A percentile compares a stretch with the other conserved stretches of the same genome.
phyloP scores from a whole-genome alignment of 2,329 filamentous ascomycete genomes.

The Fusarium albosuccineum region DNA sequence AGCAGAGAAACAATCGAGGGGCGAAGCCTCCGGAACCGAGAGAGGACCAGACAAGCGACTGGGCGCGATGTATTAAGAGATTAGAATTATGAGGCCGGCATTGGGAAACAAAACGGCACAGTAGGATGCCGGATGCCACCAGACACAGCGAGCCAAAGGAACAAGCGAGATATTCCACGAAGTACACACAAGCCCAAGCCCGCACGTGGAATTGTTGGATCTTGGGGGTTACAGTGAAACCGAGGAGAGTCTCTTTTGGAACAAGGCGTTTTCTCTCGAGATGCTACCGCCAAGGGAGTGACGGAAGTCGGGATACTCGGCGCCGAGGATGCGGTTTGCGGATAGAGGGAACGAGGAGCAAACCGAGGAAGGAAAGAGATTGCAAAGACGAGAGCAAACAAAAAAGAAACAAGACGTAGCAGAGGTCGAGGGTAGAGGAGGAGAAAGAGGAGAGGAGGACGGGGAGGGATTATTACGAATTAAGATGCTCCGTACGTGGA shows the following conservation, averaged over 20 bases:
- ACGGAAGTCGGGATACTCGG: slow-evolving; percentile 27
- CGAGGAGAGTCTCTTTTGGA: slow-evolving; percentile 30
- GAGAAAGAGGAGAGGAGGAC: slow-evolving; percentile 21
- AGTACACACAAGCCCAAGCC: slow-evolving; percentile 27
- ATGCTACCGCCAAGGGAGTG: slow-evolving; percentile 10
- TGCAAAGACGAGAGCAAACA: slow-evolving; percentile 26
- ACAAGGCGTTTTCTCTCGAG: slow-evolving; percentile 21
- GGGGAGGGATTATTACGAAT: slow-evolving; percentile 37
- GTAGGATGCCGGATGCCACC: slow-evolving; percentile 37
- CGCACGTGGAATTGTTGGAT: slow-evolving; percentile 33
- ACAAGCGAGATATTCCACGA: slow-evolving; percentile 35
- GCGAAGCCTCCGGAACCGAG: slow-evolving; percentile 18
- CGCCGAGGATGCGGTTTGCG: slow-evolving; percentile 11
- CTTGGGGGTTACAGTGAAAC: slow-evolving; percentile 29
- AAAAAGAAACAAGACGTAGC: slow-evolving; percentile 18
- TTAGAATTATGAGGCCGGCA: slow-evolving; percentile 50
- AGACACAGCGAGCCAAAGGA: slow-evolving; percentile 27
- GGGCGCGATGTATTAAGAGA: slow-evolving; percentile 45
- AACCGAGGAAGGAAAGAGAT: slow-evolving; percentile 23
- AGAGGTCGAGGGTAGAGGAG: slow-evolving; percentile 17
- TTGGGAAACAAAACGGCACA: slow-evolving; percentile 40
- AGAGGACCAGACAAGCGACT: slow-evolving; percentile 18
- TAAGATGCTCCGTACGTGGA: slow-evolving; percentile 24
- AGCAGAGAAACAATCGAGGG: slow-evolving; percentile 10
- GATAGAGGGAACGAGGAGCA: slow-evolving; percentile 22